A percentile compares a stretch with the other conserved stretches of the same genome.
Evolutionary conservation across 305 asterid genomes (phyloP).

Genomic region (Fraxinus velutina): DNA sequence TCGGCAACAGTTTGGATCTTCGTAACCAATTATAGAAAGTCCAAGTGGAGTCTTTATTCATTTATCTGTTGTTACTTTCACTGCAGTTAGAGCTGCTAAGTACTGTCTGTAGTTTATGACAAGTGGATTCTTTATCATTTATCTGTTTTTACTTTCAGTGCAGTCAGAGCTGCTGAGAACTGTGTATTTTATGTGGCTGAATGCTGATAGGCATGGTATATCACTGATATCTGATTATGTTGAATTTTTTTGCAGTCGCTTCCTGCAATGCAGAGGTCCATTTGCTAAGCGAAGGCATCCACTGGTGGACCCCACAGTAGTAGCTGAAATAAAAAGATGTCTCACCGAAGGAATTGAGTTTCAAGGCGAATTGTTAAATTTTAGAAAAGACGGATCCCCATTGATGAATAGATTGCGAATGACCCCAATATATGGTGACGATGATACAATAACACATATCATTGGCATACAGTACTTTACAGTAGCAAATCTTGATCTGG

Average conservation of each 20-base stretch:
- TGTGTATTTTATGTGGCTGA: background rate
- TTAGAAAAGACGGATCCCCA: background rate
- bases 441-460: background rate
- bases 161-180: background rate
- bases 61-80: background rate
- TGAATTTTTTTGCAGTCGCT: background rate
- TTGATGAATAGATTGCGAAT: background rate
- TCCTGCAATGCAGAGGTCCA: background rate
- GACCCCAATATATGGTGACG: background rate
- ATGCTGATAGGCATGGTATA: background rate
- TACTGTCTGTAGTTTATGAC: background rate
- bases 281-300: background rate
- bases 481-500: background rate
- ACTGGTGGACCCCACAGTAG: background rate
- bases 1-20: background rate
- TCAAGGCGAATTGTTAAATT: background rate
- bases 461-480: background rate
- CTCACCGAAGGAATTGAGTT: background rate
- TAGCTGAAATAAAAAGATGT: background rate
- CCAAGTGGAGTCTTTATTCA: background rate
- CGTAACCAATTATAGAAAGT: background rate
- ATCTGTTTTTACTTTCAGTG: background rate
- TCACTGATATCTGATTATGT: background rate
- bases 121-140: background rate
- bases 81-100: background rate